Base-by-base conservation (phyloP, 331 rosid species). In the Pyracantha coccinea region DNA sequence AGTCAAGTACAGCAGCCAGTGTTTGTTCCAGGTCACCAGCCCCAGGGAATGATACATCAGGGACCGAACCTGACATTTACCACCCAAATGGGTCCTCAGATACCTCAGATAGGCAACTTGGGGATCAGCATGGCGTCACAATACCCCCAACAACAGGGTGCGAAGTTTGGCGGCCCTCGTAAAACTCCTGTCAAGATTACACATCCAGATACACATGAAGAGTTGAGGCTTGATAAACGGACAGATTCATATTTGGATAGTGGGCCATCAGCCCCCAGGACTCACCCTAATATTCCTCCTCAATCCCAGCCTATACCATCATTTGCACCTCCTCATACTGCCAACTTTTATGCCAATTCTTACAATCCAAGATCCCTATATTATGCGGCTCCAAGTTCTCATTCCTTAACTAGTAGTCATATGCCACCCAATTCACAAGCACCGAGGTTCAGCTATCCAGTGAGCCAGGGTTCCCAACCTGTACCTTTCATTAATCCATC, bases 141-240 rank as follows among this genome's bases (percentile, higher is more conserved):
- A 59, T 93, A 83, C 82, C 54, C 92, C 50, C 97, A 82, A 70
- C 96, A 84, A 78, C 96, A 89, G 74, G 97, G 91, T 54, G 94
- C 86, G 28, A 87, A 91, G 65, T 91, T 80, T 91, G 73, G 81
- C 0, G 87, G 79, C 61, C 92, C 77, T 64, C 96, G 97, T 41
- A 93, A 85, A 81, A 74, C 93, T 67, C 8, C 87, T 41, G 95
- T 91, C 7, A 93, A 91, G 85, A 93, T 93, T 70, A 93, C 95
- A 77, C 93, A 91, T 83, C 98, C 98, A n/a, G 91, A 89, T 44
- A 91, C 98, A 4, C 97, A 86, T 67, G 91, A 93, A 80, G 97
- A 88, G 75, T 82, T 93, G 82, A 87, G 88, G 71, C 90, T 86
- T 75, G 95, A 91, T 77, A 89, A 87, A 76, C 76, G 84, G 24